Conservation (phyloP, 495 filamentous ascomycete species). For the Aspergillus sclerotioniger region DNA sequence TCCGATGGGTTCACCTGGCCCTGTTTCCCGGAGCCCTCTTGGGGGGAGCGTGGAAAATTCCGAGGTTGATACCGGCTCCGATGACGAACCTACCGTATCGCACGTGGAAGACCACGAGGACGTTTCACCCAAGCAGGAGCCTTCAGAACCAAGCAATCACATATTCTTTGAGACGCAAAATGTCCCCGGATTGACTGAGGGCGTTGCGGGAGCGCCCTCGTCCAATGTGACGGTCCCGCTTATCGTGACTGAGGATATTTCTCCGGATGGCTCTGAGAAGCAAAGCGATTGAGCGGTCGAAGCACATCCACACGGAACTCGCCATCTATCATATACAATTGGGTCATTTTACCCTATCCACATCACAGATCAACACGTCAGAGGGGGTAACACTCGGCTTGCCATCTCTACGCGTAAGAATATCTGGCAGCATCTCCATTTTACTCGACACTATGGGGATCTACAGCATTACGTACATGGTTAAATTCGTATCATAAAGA, state of each 20-base stretch:
- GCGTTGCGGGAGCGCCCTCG: background rate
- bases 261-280: constrained; percentile 3
- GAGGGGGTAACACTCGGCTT: background rate
- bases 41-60: constrained; percentile 37
- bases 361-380: background rate
- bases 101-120: constrained; percentile 11
- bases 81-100: constrained; percentile 23
- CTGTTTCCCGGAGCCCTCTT: constrained; percentile 28
- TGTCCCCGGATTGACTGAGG: background rate
- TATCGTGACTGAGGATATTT: constrained; percentile 21
- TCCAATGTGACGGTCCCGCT: constrained; percentile 21
- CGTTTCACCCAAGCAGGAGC: background rate
- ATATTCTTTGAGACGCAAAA: background rate
- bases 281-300: background rate
- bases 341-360: background rate
- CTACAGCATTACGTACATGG: too few relatives aligned
- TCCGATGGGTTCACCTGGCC: constrained; percentile 29
- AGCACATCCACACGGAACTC: too few relatives aligned
- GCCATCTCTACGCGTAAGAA: background rate
- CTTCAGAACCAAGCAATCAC: constrained; percentile 1
- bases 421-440: too few relatives aligned
- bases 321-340: too few relatives aligned
- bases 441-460: too few relatives aligned
- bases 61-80: constrained; percentile 43
- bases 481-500: too few relatives aligned